A percentile compares a stretch with the other conserved stretches of the same genome.
Evolutionary conservation across 202 grass and related monocot genomes (phyloP).

Genomic region (Digitaria exilis): DNA sequence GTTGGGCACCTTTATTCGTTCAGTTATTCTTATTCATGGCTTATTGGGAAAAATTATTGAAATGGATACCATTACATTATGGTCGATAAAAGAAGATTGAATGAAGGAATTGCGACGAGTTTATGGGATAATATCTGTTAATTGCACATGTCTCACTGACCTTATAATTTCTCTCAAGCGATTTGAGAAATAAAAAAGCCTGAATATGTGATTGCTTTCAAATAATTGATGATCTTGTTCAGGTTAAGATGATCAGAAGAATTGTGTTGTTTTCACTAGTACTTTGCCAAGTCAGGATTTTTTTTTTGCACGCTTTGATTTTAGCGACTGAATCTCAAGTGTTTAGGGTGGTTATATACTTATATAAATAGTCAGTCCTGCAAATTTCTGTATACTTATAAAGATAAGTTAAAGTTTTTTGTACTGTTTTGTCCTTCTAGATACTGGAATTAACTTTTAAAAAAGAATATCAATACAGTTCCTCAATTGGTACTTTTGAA

Average conservation of each 20-base stretch:
- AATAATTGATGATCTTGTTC: neutral
- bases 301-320: neutral
- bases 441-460: neutral
- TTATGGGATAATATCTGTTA: neutral
- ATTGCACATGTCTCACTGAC: neutral
- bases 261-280: conserved; percentile 6
- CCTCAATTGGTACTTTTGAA: neutral
- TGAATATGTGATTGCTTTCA: neutral
- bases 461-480: conserved; percentile 7
- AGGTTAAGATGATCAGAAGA: neutral
- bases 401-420: neutral
- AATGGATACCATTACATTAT: neutral
- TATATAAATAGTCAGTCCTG: neutral
- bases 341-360: neutral
- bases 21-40: conserved; percentile 1
- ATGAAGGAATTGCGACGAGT: neutral
- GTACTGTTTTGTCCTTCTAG: neutral
- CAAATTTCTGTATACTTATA: conserved; percentile 2
- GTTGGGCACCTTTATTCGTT: neutral
- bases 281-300: neutral
- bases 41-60: neutral
- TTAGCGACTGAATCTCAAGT: neutral
- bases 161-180: neutral
- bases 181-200: neutral
- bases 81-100: neutral